These are phyloP conservation scores for Moniliella sp. DNA, from an alignment of 1,284 basidiomycete species.

Conservation along the genomic window DNA sequence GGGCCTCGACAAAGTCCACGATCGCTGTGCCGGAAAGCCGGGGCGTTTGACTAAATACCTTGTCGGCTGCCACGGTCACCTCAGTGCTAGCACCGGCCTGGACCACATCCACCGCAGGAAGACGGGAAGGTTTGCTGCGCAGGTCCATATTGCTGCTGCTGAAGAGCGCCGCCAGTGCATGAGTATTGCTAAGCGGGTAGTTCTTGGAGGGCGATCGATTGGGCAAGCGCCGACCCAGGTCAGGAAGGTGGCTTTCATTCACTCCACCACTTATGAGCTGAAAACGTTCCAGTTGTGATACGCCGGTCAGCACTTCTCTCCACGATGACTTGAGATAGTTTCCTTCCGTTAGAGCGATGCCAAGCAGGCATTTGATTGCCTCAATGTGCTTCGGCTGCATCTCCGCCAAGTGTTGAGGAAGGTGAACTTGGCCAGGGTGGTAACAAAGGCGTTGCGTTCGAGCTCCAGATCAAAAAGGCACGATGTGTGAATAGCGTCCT, in stretches of 20 bases:
- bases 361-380: constrained; percentile 32
- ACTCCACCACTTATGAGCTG: constrained; percentile 33
- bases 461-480: constrained; percentile 30
- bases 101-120: constrained; percentile 67
- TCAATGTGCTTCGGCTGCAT: constrained; percentile 33
- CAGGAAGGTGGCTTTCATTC: constrained; percentile 47
- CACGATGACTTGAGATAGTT: constrained; percentile 31
- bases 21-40: constrained; percentile 86
- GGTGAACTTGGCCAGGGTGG: constrained; percentile 33
- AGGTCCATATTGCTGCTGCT: no score
- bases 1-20: constrained; percentile 84
- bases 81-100: constrained; percentile 90
- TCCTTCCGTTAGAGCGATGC: constrained; percentile 30
- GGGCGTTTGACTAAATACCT: constrained; percentile 91
- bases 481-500: constrained; percentile 31
- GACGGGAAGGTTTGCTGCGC: constrained; percentile 29
- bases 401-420: constrained; percentile 33
- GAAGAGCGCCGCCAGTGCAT: no score
- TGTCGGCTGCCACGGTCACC: constrained; percentile 92
- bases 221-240: constrained; percentile 49
- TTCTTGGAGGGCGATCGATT: no score
- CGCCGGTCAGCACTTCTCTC: constrained; percentile 30
- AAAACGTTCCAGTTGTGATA: constrained; percentile 31
- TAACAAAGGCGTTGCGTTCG: constrained; percentile 33
- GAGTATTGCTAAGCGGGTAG: no score